Evolutionary conservation across 352 stramenopile genomes (phyloP).

Genomic region (Phytophthora pluvialis): DNA sequence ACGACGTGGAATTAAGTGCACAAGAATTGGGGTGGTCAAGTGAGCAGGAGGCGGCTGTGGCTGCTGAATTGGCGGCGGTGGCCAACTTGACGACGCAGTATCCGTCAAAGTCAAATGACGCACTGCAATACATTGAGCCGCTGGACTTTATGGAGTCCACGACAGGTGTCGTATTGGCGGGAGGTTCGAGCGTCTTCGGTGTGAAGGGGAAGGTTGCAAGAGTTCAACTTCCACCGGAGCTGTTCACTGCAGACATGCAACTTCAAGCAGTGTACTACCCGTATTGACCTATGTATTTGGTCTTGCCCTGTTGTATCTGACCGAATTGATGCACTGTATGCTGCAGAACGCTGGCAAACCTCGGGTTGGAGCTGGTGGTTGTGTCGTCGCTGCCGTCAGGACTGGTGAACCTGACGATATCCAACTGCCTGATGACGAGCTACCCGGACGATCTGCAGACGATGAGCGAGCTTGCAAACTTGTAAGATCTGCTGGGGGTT

Average conservation of each 20-base stretch:
- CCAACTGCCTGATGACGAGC: conserved; percentile 62
- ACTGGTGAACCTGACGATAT: conserved; percentile 58
- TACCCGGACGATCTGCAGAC: conserved; percentile 53
- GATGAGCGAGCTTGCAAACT: conserved; percentile 52
- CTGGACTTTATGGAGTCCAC: conserved; percentile 44
- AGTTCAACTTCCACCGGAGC: conserved; percentile 37
- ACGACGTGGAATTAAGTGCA: conserved; percentile 17
- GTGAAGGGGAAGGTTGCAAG: conserved; percentile 54
- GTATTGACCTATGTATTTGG: conserved; percentile 8
- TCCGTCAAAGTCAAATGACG: conserved; percentile 48
- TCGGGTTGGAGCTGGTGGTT: conserved; percentile 52
- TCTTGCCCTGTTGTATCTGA: not conserved
- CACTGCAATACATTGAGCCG: conserved; percentile 45
- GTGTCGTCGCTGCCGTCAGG: conserved; percentile 45
- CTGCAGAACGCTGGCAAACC: conserved; percentile 52
- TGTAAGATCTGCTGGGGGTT: conserved; percentile 34
- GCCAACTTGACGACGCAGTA: conserved; percentile 33
- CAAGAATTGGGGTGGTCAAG: conserved; percentile 28
- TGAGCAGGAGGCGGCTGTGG: conserved; percentile 3
- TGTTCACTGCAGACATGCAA: conserved; percentile 46
- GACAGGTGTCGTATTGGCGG: conserved; percentile 47
- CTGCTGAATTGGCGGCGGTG: conserved; percentile 2
- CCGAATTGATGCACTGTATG: conserved; percentile 3
- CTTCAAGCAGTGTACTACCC: conserved; percentile 44
- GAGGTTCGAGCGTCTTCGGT: conserved; percentile 51